A percentile compares a stretch with the other conserved stretches of the same genome.
phyloP scores from a whole-genome alignment of 495 filamentous ascomycete species.

The Talaromyces liani region DNA sequence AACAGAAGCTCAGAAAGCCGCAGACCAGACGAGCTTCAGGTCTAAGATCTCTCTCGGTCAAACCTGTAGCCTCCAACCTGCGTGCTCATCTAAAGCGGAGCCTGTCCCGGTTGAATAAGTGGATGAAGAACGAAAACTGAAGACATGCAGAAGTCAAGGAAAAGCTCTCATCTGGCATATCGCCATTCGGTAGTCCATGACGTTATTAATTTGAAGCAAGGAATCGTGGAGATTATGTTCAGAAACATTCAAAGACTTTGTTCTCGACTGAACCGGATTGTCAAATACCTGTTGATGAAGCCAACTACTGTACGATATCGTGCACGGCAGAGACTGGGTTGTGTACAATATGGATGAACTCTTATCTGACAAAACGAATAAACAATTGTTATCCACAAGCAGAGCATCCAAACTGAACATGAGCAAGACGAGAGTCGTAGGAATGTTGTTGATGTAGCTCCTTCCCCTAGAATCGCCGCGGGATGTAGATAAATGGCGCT shows the following conservation, averaged over 20 bases:
- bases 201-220: no score
- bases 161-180: no score
- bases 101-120: conserved; percentile 7
- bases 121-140: conserved; percentile 4
- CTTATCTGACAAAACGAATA: not conserved
- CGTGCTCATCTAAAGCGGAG: conserved; percentile 1
- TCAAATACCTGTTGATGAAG: not conserved
- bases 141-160: not conserved
- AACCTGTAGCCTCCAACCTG: conserved; percentile 5
- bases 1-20: not conserved
- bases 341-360: not conserved
- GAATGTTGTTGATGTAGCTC: not conserved
- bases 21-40: not conserved
- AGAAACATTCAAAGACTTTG: not conserved
- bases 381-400: not conserved
- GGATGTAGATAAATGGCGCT: not conserved
- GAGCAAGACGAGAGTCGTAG: no score
- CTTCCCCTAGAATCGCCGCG: not conserved
- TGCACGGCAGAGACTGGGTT: no score
- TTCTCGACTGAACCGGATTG: not conserved
- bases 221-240: no score
- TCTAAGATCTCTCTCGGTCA: conserved; percentile 2
- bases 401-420: no score
- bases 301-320: no score
- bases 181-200: no score